Evolutionary conservation across 495 filamentous ascomycete species (phyloP).

Genomic region (Xylaria longipes): DNA sequence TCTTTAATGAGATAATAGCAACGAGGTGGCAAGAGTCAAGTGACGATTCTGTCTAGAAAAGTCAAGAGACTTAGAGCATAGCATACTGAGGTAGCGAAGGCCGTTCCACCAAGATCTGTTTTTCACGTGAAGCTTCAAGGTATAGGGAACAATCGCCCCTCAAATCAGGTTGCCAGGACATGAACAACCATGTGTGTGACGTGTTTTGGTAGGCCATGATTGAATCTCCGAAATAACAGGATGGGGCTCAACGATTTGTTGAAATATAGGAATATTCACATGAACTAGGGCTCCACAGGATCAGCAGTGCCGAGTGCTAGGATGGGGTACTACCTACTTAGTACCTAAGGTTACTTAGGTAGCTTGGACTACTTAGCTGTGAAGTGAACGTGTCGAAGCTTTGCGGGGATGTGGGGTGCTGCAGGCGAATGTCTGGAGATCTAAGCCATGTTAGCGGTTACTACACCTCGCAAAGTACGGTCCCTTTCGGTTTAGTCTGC

Average conservation of each 20-base stretch:
- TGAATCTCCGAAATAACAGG: neutral
- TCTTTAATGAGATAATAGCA: neutral
- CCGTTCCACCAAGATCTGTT: neutral
- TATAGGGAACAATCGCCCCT: neutral
- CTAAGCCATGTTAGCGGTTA: neutral
- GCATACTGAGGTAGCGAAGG: neutral
- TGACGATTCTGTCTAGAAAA: neutral
- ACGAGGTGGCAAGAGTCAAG: neutral
- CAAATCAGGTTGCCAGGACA: neutral
- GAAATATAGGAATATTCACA: neutral
- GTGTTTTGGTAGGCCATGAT: neutral
- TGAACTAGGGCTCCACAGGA: neutral
- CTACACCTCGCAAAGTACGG: slow-evolving; percentile 15
- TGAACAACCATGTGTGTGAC: neutral
- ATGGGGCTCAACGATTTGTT: neutral
- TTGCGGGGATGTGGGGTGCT: slow-evolving; percentile 14
- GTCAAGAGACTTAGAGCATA: neutral
- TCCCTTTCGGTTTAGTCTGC: slow-evolving; percentile 9
- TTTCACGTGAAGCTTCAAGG: neutral
- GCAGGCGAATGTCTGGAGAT: neutral
- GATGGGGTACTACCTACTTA: too few relatives aligned
- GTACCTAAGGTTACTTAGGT: too few relatives aligned
- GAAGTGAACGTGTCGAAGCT: neutral
- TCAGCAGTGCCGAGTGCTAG: neutral
- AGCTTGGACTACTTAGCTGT: too few relatives aligned